Base-by-base conservation (phyloP, 371 early-diverging fungal species). In the Umbelopsis sp. region DNA sequence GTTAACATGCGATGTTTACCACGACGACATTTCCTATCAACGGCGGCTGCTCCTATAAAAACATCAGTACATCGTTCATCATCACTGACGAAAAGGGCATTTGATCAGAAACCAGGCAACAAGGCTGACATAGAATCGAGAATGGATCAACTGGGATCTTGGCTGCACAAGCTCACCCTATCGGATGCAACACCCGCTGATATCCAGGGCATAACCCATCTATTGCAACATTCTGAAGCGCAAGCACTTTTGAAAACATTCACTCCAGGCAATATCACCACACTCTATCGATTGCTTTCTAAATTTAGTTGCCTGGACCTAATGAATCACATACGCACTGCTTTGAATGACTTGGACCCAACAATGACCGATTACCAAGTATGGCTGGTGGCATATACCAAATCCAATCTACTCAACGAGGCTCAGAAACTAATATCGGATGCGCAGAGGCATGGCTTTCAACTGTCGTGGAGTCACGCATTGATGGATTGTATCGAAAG, bases 11-110 rank as follows among this genome's bases (percentile, higher is more conserved):
- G 57, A 57, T 57, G 18, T 2, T 14, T 4, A 3, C 18, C 57
- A 25, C 29, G 57, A 57, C 57, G 57, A 35, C 57, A 57, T 35
- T 57, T 57, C 37, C 35, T 57, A 18, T 57, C 57, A 29, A 57
- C 57, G 12, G 57, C 57, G 5, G 35, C 35, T 57, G 57, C 57
- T 57, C 57, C 22, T 25, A 25, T 29, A 51, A 25, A 22, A 0
- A 25, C 52, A 51, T 12, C 25, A 24, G 52, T 25, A 22, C 52
- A 35, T 18, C 57, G 35, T 29, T 18, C 12, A 57, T 57, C 29
- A 35, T 35, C 57, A 24, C 22, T 25, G 10, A 41, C 12, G 32
- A 35, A 35, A 35, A 57, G 18, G 18, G 35, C 16, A 37, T 35
- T 14, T 12, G 57, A 57, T 16, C 22, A 57, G 6, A 29, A 35